These are phyloP conservation scores for Canna indica DNA, from an alignment of 176 grass and related monocot genomes.

Conservation along the genomic window DNA sequence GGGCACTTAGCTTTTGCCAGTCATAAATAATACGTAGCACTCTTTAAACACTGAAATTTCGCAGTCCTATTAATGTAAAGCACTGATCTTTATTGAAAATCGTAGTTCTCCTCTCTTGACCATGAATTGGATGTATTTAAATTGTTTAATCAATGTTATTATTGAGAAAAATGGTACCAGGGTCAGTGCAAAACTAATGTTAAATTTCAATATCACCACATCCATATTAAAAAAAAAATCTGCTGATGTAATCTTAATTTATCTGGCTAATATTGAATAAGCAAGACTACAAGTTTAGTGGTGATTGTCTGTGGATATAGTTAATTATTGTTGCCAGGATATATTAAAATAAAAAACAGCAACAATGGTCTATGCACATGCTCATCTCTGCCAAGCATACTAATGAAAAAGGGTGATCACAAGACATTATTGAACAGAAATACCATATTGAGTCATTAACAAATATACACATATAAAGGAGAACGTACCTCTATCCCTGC, in stretches of 20 bases:
- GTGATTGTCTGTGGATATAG: neutral
- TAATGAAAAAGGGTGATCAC: neutral
- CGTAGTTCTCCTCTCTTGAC: neutral
- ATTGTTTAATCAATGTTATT: neutral
- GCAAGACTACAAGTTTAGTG: neutral
- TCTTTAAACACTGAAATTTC: neutral
- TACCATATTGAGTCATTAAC: neutral
- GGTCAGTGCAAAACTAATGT: neutral
- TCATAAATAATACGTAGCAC: neutral
- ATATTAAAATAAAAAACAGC: neutral
- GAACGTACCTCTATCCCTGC: constrained; percentile 73
- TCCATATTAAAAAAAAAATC: neutral
- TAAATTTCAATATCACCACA: neutral
- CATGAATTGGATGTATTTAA: too few species aligned
- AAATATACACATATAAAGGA: neutral
- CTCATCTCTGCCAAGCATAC: neutral
- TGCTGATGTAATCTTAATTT: too few species aligned
- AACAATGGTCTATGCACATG: neutral
- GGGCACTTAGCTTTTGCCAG: too few species aligned
- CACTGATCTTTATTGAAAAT: neutral
- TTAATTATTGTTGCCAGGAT: neutral
- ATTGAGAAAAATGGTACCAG: neutral
- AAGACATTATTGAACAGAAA: neutral
- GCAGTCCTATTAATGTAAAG: neutral
- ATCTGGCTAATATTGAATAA: neutral